Percentiles rank a stretch among this genome's conserved stretches.
phyloP scores from a whole-genome alignment of 768 basidiomycete genomes.

The Mycena leptocephala region DNA sequence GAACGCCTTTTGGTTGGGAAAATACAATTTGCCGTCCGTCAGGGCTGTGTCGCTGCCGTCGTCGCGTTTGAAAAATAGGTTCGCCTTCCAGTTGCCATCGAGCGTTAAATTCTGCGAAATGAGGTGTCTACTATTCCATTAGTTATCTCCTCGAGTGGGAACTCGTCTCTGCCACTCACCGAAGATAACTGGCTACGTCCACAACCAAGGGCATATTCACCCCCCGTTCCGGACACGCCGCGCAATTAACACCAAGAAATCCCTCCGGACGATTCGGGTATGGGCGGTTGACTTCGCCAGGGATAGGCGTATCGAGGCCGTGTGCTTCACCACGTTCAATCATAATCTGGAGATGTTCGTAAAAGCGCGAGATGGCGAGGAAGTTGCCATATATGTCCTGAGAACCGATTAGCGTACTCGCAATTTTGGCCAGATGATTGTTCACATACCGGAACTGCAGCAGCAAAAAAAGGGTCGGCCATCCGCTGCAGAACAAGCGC shows the following conservation, averaged over 20 bases:
- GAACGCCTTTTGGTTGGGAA: slow-evolving; percentile 13
- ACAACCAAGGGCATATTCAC: slow-evolving; percentile 25
- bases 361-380: too few relatives aligned
- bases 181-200: slow-evolving; percentile 16
- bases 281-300: background rate
- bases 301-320: background rate
- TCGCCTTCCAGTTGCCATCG: slow-evolving; percentile 25
- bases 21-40: slow-evolving; percentile 23
- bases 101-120: background rate
- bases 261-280: slow-evolving; percentile 17
- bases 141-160: background rate
- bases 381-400: too few relatives aligned
- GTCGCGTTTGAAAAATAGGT: slow-evolving; percentile 25
- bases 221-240: slow-evolving; percentile 20
- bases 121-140: background rate
- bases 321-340: too few relatives aligned
- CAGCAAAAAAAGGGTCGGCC: too few relatives aligned
- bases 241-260: slow-evolving; percentile 1
- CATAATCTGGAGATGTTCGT: too few relatives aligned
- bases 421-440: too few relatives aligned
- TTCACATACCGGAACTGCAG: too few relatives aligned
- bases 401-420: too few relatives aligned
- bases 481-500: too few relatives aligned
- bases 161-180: background rate
- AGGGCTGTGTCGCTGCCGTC: slow-evolving; percentile 16